These are phyloP conservation scores for Debaryomycetaceae sp. DNA, from an alignment of 1,139 yeast species.

Conservation along the genomic window DNA sequence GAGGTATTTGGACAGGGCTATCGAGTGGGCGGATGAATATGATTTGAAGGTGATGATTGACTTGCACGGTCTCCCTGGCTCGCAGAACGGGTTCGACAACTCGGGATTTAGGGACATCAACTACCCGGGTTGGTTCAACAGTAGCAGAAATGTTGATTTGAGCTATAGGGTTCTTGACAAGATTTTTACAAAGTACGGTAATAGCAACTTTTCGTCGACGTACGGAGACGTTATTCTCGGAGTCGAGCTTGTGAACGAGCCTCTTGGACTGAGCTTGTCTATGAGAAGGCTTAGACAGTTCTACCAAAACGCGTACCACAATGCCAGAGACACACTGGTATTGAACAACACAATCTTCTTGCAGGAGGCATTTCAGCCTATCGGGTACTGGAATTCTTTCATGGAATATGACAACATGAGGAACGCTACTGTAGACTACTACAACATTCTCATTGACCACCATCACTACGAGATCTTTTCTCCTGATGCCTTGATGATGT, in stretches of 20 bases:
- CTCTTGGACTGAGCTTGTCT: conserved; percentile 46
- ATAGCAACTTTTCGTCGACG: conserved; percentile 20
- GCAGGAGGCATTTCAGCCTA: conserved; percentile 55
- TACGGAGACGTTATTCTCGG: conserved; percentile 51
- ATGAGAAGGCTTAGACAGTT: conserved; percentile 34
- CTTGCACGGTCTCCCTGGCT: conserved; percentile 64
- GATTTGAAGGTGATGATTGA: conserved; percentile 59
- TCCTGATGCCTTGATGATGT: conserved; percentile 32
- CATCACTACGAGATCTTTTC: conserved; percentile 64
- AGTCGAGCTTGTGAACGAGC: conserved; percentile 64
- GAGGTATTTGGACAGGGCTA: conserved; percentile 49
- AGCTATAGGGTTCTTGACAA: conserved; percentile 42
- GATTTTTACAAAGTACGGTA: conserved; percentile 45
- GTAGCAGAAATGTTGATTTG: conserved; percentile 36
- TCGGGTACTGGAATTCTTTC: conserved; percentile 50
- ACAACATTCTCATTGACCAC: conserved; percentile 55
- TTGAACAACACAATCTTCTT: conserved; percentile 47
- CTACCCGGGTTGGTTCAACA: conserved; percentile 49
- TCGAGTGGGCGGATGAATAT: conserved; percentile 50
- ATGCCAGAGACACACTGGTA: conserved; percentile 30
- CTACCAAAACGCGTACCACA: conserved; percentile 39
- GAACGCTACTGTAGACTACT: conserved; percentile 18
- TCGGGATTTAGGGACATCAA: conserved; percentile 52
- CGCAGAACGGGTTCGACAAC: conserved; percentile 71
- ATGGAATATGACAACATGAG: conserved; percentile 22